Evolutionary conservation across 2,329 filamentous ascomycete genomes (phyloP), one percentile per base, ranked within the genome.

Genomic region (Alternaria sp.): DNA sequence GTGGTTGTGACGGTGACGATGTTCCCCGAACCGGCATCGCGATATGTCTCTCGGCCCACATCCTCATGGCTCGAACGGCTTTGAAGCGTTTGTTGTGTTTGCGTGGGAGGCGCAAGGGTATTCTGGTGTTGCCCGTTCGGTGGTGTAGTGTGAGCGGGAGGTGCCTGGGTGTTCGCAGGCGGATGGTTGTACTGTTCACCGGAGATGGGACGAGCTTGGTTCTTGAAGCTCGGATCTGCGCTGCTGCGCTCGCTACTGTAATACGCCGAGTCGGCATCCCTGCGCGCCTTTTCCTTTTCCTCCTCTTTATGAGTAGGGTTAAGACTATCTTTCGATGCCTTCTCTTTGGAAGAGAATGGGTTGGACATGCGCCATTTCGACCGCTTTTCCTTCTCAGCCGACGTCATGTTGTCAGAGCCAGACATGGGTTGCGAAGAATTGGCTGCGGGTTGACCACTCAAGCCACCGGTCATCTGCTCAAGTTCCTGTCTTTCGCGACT

Each of bases 301-400:
- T 72, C 56, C 8, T 71, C 66, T 15, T 60, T 58, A 1, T 65
- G 58, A 30, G 44, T 26, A n/a, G 59, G 60, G 20, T 30, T 33
- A 12, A 55, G 30, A 26, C 55, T 63, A n/a, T 71, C 63, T 33
- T 62, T 61, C 4, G 49, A 59, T 11, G 75, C 68, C 61, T 78
- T 78, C 28, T 78, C 75, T 61, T 78, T 79, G 18, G 73, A 74
- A 51, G 78, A 75, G 59, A 79, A 79, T 3, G 75, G 75, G 25
- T 78, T 78, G 10, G 77, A 79, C 25, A 79, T 69, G 18, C 75
- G 74, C 71, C 75, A 79, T 67, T 76, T 78, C 9, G 77, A 79
- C 37, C 70, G 74, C 69, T 79, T 79, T 41, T 79, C 77, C 55
- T 78, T 78, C 9, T 76, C 75, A 2, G 62, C 54, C 18, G 70